Evolutionary conservation across 1,284 basidiomycete genomes (phyloP).

Genomic region (Xerocomus cyaneibrunnescens): DNA sequence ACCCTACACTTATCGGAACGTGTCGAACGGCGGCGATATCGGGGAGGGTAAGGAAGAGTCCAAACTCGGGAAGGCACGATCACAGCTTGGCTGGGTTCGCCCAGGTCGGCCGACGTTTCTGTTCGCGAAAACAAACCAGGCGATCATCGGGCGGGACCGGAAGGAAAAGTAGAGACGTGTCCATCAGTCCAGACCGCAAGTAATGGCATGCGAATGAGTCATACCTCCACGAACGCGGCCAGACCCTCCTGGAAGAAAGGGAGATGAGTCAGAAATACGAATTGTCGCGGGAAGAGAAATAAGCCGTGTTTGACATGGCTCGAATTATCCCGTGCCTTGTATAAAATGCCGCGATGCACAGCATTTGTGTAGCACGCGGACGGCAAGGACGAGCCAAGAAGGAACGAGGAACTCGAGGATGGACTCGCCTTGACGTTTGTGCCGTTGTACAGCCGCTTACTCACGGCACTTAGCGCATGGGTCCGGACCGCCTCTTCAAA

Average conservation of each 20-base stretch:
- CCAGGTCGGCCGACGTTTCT: constrained; percentile 64
- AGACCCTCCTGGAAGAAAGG: constrained; percentile 42
- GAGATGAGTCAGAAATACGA: constrained; percentile 17
- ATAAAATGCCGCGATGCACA: constrained; percentile 3
- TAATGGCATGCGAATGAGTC: constrained; percentile 11
- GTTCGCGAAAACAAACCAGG: background rate
- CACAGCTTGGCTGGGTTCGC: constrained; percentile 59
- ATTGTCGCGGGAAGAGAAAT: constrained; percentile 1
- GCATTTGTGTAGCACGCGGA: background rate
- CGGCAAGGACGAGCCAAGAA: background rate
- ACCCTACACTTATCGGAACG: background rate
- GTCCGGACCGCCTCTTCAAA: constrained; percentile 54
- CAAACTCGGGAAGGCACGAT: constrained; percentile 16
- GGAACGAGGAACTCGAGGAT: constrained; percentile 1
- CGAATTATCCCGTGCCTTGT: constrained; percentile 7
- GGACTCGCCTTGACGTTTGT: constrained; percentile 66
- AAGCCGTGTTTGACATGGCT: constrained; percentile 7
- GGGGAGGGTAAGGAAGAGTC: background rate
- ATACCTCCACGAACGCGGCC: constrained; percentile 45
- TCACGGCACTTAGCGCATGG: constrained; percentile 52
- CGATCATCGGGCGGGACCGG: constrained; percentile 15
- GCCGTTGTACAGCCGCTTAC: constrained; percentile 59
- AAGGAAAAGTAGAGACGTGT: constrained; percentile 30
- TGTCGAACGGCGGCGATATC: constrained; percentile 3
- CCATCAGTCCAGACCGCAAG: background rate